Percentiles rank a stretch among this genome's conserved stretches.
These are phyloP conservation scores for Ascochyta lentis DNA, from an alignment of 2,329 filamentous ascomycete species.

Conservation along the genomic window DNA sequence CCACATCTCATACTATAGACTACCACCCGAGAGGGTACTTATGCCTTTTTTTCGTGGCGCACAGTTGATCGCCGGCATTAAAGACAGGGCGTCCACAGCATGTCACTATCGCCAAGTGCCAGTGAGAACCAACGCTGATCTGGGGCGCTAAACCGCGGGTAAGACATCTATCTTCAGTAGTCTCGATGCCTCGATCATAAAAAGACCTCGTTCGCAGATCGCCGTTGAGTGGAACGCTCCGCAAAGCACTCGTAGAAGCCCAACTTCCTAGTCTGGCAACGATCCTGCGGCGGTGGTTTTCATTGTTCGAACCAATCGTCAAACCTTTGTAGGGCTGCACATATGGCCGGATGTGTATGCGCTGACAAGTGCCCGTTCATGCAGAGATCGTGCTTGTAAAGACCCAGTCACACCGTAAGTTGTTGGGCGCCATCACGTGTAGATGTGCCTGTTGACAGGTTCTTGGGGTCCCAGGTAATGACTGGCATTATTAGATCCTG, in stretches of 20 bases:
- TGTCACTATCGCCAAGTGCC: constrained; percentile 7
- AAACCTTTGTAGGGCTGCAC: not conserved
- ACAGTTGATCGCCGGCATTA: not conserved
- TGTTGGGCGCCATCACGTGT: not conserved
- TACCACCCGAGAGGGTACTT: not conserved
- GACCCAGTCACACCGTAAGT: not conserved
- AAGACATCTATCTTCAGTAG: not conserved
- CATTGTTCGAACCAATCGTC: not conserved
- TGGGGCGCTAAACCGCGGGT: not conserved
- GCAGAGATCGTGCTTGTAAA: not conserved
- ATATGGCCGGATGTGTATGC: not conserved
- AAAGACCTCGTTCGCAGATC: not conserved
- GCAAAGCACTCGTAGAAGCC: not conserved
- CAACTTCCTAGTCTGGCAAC: not conserved
- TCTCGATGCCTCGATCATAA: not conserved
- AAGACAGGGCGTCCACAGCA: constrained; percentile 1
- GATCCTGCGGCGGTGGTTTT: not conserved
- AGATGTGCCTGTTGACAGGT: not conserved
- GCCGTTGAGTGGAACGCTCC: not conserved
- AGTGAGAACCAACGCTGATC: not conserved
- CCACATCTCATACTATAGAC: not conserved
- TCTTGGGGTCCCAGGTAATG: no score
- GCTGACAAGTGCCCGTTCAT: not conserved
- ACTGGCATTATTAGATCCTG: no score
- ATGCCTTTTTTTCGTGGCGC: not conserved